These are phyloP conservation scores for Paramecium tetraurelia DNA, from an alignment of 73 alveolate genomes.

Conservation along the genomic window DNA sequence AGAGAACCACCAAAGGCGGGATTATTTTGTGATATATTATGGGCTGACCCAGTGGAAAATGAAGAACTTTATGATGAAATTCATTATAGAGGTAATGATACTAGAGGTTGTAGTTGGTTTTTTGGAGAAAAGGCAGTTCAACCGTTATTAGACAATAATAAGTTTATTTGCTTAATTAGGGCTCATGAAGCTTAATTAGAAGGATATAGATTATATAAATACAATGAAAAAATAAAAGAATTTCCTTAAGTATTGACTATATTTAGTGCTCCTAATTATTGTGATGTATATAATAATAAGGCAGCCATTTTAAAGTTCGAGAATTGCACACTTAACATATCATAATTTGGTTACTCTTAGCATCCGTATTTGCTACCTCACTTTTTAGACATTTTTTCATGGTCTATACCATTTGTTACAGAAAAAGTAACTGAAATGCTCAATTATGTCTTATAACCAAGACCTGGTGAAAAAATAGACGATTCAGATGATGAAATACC, in stretches of 20 bases:
- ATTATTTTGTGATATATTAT: constrained; percentile 80
- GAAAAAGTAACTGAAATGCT: constrained; percentile 89
- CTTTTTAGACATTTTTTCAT: constrained; percentile 84
- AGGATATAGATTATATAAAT: constrained; percentile 93
- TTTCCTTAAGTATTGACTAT: constrained; percentile 92
- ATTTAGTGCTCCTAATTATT: constrained; percentile 94
- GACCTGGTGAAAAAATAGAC: background rate
- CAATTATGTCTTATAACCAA: constrained; percentile 63
- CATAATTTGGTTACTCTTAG: constrained; percentile 83
- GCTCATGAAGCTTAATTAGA: constrained; percentile 96
- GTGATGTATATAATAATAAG: constrained; percentile 92
- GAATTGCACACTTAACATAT: constrained; percentile 82
- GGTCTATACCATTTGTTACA: constrained; percentile 91
- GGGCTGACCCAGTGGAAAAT: constrained; percentile 91
- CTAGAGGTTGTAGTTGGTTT: constrained; percentile 75
- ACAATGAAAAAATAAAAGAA: constrained; percentile 77
- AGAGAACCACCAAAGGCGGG: constrained; percentile 87
- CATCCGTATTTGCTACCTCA: constrained; percentile 93
- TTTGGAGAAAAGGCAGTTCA: constrained; percentile 72
- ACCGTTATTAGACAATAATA: constrained; percentile 64
- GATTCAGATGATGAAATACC: constrained; percentile 61
- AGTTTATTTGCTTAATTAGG: constrained; percentile 75
- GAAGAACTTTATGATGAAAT: constrained; percentile 66
- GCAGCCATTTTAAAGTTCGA: constrained; percentile 90
- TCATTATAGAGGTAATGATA: constrained; percentile 70